Conservation (phyloP, 176 grass and related monocot genomes). For the Avena sativa region DNA sequence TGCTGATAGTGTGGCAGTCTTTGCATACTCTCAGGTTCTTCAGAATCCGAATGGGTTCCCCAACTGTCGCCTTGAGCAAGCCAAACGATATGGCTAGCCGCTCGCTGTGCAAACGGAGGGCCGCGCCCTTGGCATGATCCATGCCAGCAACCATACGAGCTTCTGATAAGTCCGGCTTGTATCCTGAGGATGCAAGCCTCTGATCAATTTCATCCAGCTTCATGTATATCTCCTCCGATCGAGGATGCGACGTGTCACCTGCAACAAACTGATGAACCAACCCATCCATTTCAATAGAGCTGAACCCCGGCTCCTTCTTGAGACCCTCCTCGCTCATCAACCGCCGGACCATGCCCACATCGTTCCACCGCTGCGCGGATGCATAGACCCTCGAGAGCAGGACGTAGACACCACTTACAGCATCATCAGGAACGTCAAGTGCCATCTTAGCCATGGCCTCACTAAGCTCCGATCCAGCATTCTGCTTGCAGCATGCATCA, state of each 20-base stretch:
- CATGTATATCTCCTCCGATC: slow-evolving; percentile 59
- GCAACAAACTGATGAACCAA: slow-evolving; percentile 78
- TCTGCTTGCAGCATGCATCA: slow-evolving; percentile 72
- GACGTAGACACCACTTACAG: slow-evolving; percentile 70
- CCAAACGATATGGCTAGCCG: slow-evolving; percentile 85
- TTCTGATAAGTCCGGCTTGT: slow-evolving; percentile 72
- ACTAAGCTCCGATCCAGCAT: slow-evolving; percentile 60
- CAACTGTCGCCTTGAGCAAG: slow-evolving; percentile 46
- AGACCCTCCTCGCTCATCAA: slow-evolving; percentile 71
- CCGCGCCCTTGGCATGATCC: slow-evolving; percentile 47
- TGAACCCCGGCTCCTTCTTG: slow-evolving; percentile 82
- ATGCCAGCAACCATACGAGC: slow-evolving; percentile 57
- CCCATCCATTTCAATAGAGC: slow-evolving; percentile 78
- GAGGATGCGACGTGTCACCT: slow-evolving; percentile 76
- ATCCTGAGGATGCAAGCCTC: slow-evolving; percentile 56
- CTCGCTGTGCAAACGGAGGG: slow-evolving; percentile 77
- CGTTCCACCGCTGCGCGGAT: slow-evolving; percentile 74
- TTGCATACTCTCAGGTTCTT: slow-evolving; percentile 94
- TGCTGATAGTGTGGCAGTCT: slow-evolving; percentile 85
- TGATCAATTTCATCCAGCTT: slow-evolving; percentile 63
- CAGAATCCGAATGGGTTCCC: slow-evolving; percentile 72
- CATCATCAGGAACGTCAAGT: slow-evolving; percentile 68
- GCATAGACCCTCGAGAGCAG: slow-evolving; percentile 84
- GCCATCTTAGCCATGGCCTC: slow-evolving; percentile 74
- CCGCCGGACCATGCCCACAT: slow-evolving; percentile 70